Conservation (phyloP, 2,329 filamentous ascomycete species). For the Pseudocercospora musae region DNA sequence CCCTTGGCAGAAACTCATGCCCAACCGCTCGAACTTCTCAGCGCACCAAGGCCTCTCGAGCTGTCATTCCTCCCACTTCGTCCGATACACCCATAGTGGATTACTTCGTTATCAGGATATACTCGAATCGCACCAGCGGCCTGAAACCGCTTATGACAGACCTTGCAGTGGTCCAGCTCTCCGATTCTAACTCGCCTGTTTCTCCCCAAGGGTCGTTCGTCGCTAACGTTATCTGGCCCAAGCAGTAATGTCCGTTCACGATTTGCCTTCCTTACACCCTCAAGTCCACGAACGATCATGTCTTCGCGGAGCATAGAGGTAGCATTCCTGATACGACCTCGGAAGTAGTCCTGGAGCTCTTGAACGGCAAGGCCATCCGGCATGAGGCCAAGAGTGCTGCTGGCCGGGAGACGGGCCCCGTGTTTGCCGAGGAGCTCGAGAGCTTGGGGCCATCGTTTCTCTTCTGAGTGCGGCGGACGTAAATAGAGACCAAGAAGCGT, state of each 20-base stretch:
- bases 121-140: conserved; percentile 89
- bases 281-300: conserved; percentile 70
- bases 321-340: conserved; percentile 80
- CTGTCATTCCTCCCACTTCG: conserved; percentile 18
- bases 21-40: conserved; percentile 13
- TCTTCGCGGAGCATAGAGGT: conserved; percentile 79
- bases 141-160: conserved; percentile 82
- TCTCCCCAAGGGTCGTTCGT: conserved; percentile 51
- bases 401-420: conserved; percentile 83
- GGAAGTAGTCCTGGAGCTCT: conserved; percentile 86
- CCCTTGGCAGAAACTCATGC: not conserved
- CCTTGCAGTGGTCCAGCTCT: conserved; percentile 85
- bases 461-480: conserved; percentile 69
- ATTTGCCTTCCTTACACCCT: conserved; percentile 74
- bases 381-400: conserved; percentile 80
- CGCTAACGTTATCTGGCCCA: conserved; percentile 65
- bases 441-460: conserved; percentile 66
- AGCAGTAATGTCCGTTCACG: conserved; percentile 71
- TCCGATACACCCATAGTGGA: conserved; percentile 49
- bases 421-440: conserved; percentile 87
- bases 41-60: conserved; percentile 3
- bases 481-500: conserved; percentile 87
- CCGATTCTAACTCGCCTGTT: conserved; percentile 72
- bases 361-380: conserved; percentile 74
- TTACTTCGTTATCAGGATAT: conserved; percentile 63